These are phyloP conservation scores for Alternaria gansuensis DNA, from an alignment of 2,329 filamentous ascomycete species.

Conservation along the genomic window DNA sequence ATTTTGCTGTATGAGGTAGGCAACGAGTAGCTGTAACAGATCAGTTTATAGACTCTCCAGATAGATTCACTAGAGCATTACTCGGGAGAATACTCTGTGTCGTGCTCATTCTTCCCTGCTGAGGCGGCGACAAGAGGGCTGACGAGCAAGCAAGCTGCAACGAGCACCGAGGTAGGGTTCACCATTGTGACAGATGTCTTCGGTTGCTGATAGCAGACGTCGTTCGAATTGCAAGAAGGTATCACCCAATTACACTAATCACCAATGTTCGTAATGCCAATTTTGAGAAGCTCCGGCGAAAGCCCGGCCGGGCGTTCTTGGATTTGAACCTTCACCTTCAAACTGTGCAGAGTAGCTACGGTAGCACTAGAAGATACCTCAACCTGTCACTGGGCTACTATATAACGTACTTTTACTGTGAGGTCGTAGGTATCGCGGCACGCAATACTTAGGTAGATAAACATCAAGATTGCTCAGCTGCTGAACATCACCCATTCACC, in stretches of 20 bases:
- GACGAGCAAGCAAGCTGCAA: neutral
- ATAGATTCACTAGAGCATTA: neutral
- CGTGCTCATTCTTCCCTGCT: neutral
- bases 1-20: conserved; percentile 7
- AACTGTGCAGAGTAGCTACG: no score
- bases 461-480: no score
- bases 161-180: neutral
- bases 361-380: no score
- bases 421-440: no score
- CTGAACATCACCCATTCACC: no score
- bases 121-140: neutral
- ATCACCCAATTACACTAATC: neutral
- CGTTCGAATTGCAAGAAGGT: neutral
- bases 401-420: no score
- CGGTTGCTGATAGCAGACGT: neutral
- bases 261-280: conserved; percentile 1
- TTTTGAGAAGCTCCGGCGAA: neutral
- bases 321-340: no score
- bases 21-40: neutral
- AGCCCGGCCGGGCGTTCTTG: neutral
- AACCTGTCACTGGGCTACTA: no score
- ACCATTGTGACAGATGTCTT: neutral
- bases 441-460: no score
- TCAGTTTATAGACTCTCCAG: neutral
- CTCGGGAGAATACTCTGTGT: neutral